Percentiles rank a stretch among this genome's conserved stretches.
Evolutionary conservation across 2,329 filamentous ascomycete species (phyloP).

Genomic region (Phaeosphaeria sp.): DNA sequence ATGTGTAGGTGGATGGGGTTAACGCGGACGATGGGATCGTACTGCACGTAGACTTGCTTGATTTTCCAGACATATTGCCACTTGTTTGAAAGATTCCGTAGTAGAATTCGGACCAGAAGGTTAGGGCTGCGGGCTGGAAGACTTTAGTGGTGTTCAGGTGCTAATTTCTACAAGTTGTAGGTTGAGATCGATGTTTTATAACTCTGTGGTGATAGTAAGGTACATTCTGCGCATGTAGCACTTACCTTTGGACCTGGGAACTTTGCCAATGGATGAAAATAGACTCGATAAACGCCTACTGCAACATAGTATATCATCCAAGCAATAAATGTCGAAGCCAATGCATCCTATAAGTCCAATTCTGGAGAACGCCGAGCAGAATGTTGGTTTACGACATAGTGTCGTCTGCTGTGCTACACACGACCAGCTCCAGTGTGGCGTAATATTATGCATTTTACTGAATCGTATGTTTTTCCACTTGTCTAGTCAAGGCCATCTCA

Average conservation of each 20-base stretch:
- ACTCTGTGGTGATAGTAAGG: no score
- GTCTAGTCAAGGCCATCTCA: background rate
- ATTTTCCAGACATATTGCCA: conserved; percentile 34
- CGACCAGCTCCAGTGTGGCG: background rate
- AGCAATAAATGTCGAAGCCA: background rate
- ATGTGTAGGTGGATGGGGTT: conserved; percentile 25
- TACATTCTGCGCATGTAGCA: background rate
- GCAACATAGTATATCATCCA: background rate
- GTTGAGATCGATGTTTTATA: no score
- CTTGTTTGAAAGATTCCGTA: conserved; percentile 30
- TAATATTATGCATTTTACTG: background rate
- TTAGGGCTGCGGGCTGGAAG: background rate
- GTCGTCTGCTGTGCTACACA: background rate
- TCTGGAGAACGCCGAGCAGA: background rate
- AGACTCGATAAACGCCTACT: background rate
- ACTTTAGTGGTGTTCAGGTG: no score
- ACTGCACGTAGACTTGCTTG: conserved; percentile 36
- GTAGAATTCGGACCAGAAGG: conserved; percentile 38
- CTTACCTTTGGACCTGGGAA: background rate
- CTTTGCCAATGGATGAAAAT: background rate
- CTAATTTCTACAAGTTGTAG: no score
- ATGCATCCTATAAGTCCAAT: background rate
- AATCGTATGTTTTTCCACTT: background rate
- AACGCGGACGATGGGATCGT: conserved; percentile 20
- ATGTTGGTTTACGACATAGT: background rate